Evolutionary conservation across 2,329 filamentous ascomycete genomes (phyloP).

Genomic region (Hyphodiscus sp.): DNA sequence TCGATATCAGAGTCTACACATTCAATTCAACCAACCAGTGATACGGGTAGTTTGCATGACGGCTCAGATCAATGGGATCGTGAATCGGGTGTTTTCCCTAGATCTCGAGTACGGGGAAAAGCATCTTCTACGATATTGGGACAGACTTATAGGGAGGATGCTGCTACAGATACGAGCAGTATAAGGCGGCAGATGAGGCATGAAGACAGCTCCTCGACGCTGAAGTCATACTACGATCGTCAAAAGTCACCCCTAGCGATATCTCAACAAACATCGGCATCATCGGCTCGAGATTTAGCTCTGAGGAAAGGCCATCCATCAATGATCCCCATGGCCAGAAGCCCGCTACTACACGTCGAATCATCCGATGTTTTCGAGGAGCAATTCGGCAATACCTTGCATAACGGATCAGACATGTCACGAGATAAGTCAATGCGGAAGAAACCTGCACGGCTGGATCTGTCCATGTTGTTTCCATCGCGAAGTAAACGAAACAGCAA

Average conservation of each 20-base stretch:
- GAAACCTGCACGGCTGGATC: conserved; percentile 25
- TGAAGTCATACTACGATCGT: conserved; percentile 41
- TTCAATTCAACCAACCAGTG: conserved; percentile 18
- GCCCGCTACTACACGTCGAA: conserved; percentile 23
- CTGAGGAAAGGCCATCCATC: conserved; percentile 32
- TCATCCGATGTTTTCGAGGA: conserved; percentile 18
- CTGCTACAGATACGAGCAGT: conserved; percentile 30
- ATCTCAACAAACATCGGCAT: conserved; percentile 38
- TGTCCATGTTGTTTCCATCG: conserved; percentile 26
- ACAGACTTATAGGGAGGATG: conserved; percentile 32
- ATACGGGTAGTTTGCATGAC: conserved; percentile 19
- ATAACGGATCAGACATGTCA: not conserved
- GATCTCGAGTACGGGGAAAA: conserved; percentile 32
- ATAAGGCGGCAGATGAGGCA: conserved; percentile 28
- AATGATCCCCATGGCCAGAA: conserved; percentile 18
- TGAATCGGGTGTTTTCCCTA: conserved; percentile 22
- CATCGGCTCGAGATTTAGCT: conserved; percentile 33
- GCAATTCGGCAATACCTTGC: conserved; percentile 13
- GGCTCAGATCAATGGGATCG: conserved; percentile 19
- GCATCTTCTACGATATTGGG: conserved; percentile 41
- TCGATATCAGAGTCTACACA: conserved; percentile 31
- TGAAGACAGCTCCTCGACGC: conserved; percentile 37
- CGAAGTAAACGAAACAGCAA: conserved; percentile 15
- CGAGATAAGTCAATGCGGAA: conserved; percentile 18
- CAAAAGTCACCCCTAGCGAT: conserved; percentile 34